A percentile compares a stretch with the other conserved stretches of the same genome.
Evolutionary conservation across 176 grass and related monocot genomes (phyloP).

Genomic region (Neostapfia colusana): DNA sequence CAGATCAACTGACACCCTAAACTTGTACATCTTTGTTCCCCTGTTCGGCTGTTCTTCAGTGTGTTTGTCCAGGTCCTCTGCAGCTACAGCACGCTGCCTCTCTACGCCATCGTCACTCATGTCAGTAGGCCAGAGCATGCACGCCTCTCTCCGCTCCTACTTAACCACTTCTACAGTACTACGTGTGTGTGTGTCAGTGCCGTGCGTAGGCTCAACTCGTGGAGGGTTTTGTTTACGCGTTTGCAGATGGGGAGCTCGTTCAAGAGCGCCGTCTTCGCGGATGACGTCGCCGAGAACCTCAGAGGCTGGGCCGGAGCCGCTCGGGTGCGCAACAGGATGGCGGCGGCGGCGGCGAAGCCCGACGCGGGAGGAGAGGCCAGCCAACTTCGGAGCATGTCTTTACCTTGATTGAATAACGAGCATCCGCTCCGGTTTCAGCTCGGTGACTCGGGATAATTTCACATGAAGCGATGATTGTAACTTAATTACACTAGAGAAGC

Average conservation of each 20-base stretch:
- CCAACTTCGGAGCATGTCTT: background rate
- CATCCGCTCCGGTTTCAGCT: background rate
- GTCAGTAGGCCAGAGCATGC: slow-evolving; percentile 29
- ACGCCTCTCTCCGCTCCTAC: background rate
- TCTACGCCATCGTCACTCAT: slow-evolving; percentile 85
- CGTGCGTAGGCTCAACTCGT: background rate
- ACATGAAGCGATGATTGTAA: background rate
- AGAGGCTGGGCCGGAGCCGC: slow-evolving; percentile 33
- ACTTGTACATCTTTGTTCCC: background rate
- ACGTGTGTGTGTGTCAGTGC: too few species aligned
- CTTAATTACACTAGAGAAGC: background rate
- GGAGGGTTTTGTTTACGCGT: background rate
- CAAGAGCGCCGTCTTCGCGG: slow-evolving; percentile 75
- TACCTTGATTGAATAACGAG: background rate
- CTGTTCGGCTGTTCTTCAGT: slow-evolving; percentile 31
- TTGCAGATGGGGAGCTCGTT: slow-evolving; percentile 81
- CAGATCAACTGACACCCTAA: background rate
- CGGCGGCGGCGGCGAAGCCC: background rate
- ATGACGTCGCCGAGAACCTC: slow-evolving; percentile 38
- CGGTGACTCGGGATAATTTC: background rate
- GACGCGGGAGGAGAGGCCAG: background rate
- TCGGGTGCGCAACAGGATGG: slow-evolving; percentile 13
- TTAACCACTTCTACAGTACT: background rate
- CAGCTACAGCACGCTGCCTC: slow-evolving; percentile 83
- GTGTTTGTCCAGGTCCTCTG: slow-evolving; percentile 63